A percentile compares a stretch with the other conserved stretches of the same genome.
Evolutionary conservation across 148 eudicot genomes (phyloP).

Genomic region (Vaccinium vitisidaea): DNA sequence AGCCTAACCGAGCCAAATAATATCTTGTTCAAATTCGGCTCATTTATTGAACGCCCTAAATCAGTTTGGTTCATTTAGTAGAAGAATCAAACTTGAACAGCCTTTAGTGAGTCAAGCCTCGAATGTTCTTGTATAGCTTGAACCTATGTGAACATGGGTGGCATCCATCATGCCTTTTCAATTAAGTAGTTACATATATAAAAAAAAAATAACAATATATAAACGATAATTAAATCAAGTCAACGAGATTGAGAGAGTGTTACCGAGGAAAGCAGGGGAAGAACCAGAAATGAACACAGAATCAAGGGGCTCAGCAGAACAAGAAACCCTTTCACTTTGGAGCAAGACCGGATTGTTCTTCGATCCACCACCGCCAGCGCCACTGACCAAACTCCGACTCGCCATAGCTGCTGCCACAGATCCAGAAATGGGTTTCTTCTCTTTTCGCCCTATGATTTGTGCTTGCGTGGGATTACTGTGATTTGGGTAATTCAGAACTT

Average conservation of each 20-base stretch:
- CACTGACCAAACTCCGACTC: conserved; percentile 19
- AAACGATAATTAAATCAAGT: background rate
- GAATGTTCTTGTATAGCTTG: too few relatives aligned
- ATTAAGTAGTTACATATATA: background rate
- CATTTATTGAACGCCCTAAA: too few relatives aligned
- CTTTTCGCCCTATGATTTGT: background rate
- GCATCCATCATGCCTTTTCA: background rate
- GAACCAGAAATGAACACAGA: conserved; percentile 49
- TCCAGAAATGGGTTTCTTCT: background rate
- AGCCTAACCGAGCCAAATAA: too few relatives aligned
- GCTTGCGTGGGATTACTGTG: background rate
- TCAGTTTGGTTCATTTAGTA: too few relatives aligned
- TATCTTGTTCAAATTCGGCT: too few relatives aligned
- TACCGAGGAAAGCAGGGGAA: conserved; percentile 53
- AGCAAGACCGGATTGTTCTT: conserved; percentile 20
- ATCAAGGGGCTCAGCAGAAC: conserved; percentile 41
- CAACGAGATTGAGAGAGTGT: background rate
- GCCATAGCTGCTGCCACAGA: conserved; percentile 33
- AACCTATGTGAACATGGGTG: background rate
- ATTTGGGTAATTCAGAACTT: conserved; percentile 21
- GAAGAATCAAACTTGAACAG: too few relatives aligned
- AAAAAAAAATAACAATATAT: background rate
- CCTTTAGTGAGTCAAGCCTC: too few relatives aligned
- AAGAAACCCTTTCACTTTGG: conserved; percentile 24
- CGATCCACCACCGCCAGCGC: conserved; percentile 25